Evolutionary conservation across 2,329 filamentous ascomycete genomes (phyloP).

Genomic region (Talaromyces funiculosus): DNA sequence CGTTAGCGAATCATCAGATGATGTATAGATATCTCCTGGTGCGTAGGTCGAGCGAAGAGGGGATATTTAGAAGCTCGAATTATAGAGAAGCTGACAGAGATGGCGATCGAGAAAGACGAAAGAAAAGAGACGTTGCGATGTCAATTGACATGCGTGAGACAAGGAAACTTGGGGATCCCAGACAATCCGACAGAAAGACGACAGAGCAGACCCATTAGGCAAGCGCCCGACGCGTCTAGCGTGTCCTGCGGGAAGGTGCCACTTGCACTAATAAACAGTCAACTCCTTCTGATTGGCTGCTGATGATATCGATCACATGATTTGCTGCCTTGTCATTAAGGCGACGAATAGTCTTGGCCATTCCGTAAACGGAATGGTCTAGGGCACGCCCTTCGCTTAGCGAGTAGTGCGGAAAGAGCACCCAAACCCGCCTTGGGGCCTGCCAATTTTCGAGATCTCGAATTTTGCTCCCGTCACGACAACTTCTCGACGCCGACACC

Average conservation of each 20-base stretch:
- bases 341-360: not conserved
- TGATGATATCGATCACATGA: not conserved
- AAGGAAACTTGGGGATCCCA: not conserved
- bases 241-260: slow-evolving; percentile 12
- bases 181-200: not conserved
- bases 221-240: slow-evolving; percentile 15
- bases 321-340: not conserved
- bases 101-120: not conserved
- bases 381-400: slow-evolving; percentile 24
- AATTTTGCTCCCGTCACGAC: slow-evolving; percentile 39
- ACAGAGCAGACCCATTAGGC: not conserved
- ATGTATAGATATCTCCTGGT: not conserved
- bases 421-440: slow-evolving; percentile 20
- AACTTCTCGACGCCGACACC: slow-evolving; percentile 39
- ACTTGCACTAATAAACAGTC: not conserved
- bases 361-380: slow-evolving; percentile 10
- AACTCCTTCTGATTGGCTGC: not conserved
- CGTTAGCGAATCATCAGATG: slow-evolving; percentile 15
- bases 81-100: not conserved
- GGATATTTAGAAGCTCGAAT: not conserved
- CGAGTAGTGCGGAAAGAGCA: slow-evolving; percentile 31
- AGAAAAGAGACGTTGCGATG: not conserved
- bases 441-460: slow-evolving; percentile 29
- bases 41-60: not conserved
- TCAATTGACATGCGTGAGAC: slow-evolving; percentile 1